Evolutionary conservation across 1,139 yeast species (phyloP), one percentile per base, ranked within the genome.

Genomic region (Zygosaccharomyces sapae): DNA sequence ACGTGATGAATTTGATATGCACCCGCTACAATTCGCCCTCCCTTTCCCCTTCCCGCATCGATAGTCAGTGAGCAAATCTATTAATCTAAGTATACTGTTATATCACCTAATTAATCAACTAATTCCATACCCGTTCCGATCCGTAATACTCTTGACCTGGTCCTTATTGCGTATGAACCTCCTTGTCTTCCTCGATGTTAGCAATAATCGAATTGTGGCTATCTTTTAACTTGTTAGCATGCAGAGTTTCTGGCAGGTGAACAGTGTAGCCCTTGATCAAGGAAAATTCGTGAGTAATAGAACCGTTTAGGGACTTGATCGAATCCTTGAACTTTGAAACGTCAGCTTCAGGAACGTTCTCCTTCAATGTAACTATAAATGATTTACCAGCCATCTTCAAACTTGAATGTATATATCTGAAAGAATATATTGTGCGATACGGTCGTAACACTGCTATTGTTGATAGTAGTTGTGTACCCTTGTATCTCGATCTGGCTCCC

Each of bases 191-290:
- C 44, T 61, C 65, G 35, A 56, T 54, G 45, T 50, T 50, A 12
- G 55, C 55, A 43, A 61, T 58, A 16, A 53, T 50, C 38, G 58
- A 52, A 12, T 45, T 43, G 41, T 58, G 57, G 25, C 54, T 43
- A 8, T 52, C 48, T 41, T 54, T 57, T 33, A 61, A 47, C 37
- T 55, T 51, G 33, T 51, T 50, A 34, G 56, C 49, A 33, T 58
- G 54, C 8, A 57, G 27, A 9, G 44, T 44, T 25, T 57, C 62
- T 16, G 61, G 62, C 29, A 57, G 38, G 37, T 55, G 50, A 33
- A 58, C 51, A 5, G 77, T 70, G 59, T 79, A 82, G 1, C 88
- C 90, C 69, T 83, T 83, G 69, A 84, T 80, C 61, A 83, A 70
- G 44, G 76, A 69, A 65, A 77, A 83, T 58, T 83, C 87, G 53